A percentile compares a stretch with the other conserved stretches of the same genome.
Conservation (phyloP, 441 rosid species). For the Daphne laureola region DNA sequence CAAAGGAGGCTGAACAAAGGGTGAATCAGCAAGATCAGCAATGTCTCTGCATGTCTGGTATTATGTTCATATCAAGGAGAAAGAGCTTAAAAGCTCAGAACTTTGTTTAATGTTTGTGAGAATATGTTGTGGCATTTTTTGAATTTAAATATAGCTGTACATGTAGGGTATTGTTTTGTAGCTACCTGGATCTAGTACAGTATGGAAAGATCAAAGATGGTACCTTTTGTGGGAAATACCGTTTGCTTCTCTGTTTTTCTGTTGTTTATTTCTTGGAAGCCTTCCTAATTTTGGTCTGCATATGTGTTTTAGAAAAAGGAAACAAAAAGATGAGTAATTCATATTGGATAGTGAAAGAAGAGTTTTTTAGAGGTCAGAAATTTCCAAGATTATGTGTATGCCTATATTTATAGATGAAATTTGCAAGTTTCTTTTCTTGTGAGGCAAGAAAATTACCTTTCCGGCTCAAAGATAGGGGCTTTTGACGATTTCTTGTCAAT, state of each 20-base stretch:
- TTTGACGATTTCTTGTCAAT: not conserved
- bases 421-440: too few species aligned
- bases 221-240: constrained; percentile 12
- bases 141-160: not conserved
- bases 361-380: too few species aligned
- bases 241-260: too few species aligned
- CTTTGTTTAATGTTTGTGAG: not conserved
- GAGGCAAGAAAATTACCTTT: too few species aligned
- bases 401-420: too few species aligned
- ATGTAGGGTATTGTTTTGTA: not conserved
- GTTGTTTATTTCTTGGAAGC: too few species aligned
- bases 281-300: too few species aligned
- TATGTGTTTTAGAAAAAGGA: too few species aligned
- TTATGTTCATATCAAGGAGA: constrained; percentile 11
- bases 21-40: constrained; percentile 14
- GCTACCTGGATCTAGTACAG: constrained; percentile 15
- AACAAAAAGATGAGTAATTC: too few species aligned
- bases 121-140: constrained; percentile 5
- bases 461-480: too few species aligned
- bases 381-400: too few species aligned
- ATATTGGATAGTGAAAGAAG: too few species aligned
- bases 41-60: constrained; percentile 12
- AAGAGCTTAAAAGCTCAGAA: constrained; percentile 10
- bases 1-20: constrained; percentile 16
- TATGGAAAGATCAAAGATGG: constrained; percentile 18